These are phyloP conservation scores for Mycena alexandri DNA, from an alignment of 768 basidiomycete species.

Conservation along the genomic window DNA sequence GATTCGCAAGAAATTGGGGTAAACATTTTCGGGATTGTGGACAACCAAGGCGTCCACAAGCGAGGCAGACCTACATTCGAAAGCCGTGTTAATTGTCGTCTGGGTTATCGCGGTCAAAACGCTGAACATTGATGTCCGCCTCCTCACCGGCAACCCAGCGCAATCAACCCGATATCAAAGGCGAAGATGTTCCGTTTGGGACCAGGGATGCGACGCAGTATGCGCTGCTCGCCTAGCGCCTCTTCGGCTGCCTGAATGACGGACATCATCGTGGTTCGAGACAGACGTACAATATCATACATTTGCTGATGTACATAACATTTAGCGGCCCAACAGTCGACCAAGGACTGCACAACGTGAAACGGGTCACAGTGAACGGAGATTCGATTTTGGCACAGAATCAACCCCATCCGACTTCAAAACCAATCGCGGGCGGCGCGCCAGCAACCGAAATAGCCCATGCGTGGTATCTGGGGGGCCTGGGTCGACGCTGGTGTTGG, in stretches of 20 bases:
- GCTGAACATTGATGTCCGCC: neutral
- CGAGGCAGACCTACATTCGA: slow-evolving; percentile 56
- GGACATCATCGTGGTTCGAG: neutral
- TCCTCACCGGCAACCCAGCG: slow-evolving; percentile 39
- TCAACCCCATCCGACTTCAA: neutral
- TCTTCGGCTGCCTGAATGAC: slow-evolving; percentile 23
- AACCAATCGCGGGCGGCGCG: neutral
- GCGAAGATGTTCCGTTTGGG: slow-evolving; percentile 48
- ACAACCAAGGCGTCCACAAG: slow-evolving; percentile 63
- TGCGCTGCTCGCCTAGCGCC: slow-evolving; percentile 23
- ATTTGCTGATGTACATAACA: slow-evolving; percentile 3
- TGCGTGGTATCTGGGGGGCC: slow-evolving; percentile 15
- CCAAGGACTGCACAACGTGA: neutral
- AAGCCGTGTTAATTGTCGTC: neutral
- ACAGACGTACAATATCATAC: slow-evolving; percentile 4
- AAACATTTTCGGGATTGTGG: slow-evolving; percentile 49
- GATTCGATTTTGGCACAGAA: too few species aligned
- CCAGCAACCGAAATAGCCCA: slow-evolving; percentile 17
- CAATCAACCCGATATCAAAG: slow-evolving; percentile 57
- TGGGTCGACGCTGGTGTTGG: neutral
- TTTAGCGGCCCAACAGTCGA: slow-evolving; percentile 6
- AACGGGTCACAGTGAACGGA: neutral
- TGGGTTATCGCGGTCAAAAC: too few species aligned
- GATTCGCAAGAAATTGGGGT: slow-evolving; percentile 49
- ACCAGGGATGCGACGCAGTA: slow-evolving; percentile 35